These are phyloP conservation scores for Teratosphaeria epicoccoides DNA, from an alignment of 2,329 filamentous ascomycete species.

Conservation along the genomic window DNA sequence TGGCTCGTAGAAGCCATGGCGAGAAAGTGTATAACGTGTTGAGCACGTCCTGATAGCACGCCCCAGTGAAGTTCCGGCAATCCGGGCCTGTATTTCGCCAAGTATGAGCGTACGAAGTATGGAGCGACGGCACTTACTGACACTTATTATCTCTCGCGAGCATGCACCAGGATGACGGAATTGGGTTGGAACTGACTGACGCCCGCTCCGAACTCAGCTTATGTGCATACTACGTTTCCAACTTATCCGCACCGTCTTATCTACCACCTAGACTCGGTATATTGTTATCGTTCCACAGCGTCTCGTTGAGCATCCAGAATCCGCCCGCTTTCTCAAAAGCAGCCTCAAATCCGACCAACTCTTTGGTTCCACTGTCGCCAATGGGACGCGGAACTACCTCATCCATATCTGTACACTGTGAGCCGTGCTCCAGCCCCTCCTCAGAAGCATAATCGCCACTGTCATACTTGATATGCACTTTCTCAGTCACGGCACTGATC, in stretches of 20 bases:
- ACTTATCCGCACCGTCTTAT: too few species aligned
- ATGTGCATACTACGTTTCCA: neutral
- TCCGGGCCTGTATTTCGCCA: too few species aligned
- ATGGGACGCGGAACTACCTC: conserved; percentile 14
- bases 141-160: too few species aligned
- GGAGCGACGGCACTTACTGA: too few species aligned
- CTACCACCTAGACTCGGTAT: neutral
- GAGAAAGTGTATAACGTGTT: too few species aligned
- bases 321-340: conserved; percentile 17
- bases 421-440: conserved; percentile 6
- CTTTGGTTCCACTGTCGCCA: conserved; percentile 11
- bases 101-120: too few species aligned
- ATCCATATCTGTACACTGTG: conserved; percentile 16
- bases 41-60: too few species aligned
- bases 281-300: conserved; percentile 1
- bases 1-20: too few species aligned
- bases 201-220: too few species aligned
- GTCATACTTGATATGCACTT: conserved; percentile 12
- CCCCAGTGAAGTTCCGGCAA: too few species aligned
- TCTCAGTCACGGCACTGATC: conserved; percentile 7
- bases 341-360: conserved; percentile 12
- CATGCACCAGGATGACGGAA: too few species aligned
- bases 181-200: too few species aligned
- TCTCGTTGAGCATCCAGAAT: conserved; percentile 17
- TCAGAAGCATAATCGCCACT: conserved; percentile 6